A percentile compares a stretch with the other conserved stretches of the same genome.
These are phyloP conservation scores for Macrocystidia cucumis DNA, from an alignment of 1,284 basidiomycete species.

Conservation along the genomic window DNA sequence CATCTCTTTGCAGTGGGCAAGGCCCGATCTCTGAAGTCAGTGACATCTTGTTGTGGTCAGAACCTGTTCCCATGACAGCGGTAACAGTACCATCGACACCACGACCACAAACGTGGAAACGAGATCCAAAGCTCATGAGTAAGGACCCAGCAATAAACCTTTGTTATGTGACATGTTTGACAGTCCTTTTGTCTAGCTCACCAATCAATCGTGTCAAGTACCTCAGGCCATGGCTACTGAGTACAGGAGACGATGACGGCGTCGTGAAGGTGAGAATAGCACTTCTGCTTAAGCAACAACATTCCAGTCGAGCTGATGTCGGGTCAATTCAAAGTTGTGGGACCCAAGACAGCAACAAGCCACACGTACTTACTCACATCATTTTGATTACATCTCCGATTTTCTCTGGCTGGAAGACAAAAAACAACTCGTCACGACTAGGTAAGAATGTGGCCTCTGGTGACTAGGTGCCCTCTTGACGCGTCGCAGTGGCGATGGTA, in stretches of 20 bases:
- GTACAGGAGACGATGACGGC: conserved; percentile 91
- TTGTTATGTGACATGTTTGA: conserved; percentile 21
- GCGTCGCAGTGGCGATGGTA: conserved; percentile 80
- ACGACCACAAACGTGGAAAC: conserved; percentile 57
- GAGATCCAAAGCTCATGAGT: conserved; percentile 74
- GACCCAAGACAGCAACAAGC: conserved; percentile 68
- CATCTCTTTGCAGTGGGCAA: conserved; percentile 80
- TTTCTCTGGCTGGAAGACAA: conserved; percentile 84
- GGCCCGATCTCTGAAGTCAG: conserved; percentile 73
- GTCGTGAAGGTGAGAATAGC: conserved; percentile 70
- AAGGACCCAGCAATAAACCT: conserved; percentile 32
- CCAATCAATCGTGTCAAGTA: conserved; percentile 80
- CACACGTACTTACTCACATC: conserved; percentile 73
- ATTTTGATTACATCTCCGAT: conserved; percentile 94
- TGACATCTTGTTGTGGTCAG: conserved; percentile 14
- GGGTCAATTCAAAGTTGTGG: conserved; percentile 60
- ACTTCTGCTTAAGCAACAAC: conserved; percentile 2
- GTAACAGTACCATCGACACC: conserved; percentile 59
- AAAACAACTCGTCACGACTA: conserved; percentile 80
- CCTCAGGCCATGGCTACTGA: conserved; percentile 63
- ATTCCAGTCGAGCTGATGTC: too few relatives aligned
- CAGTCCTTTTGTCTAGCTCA: conserved; percentile 42
- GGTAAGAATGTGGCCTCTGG: conserved; percentile 36
- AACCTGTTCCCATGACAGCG: conserved; percentile 7
- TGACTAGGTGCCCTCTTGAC: not conserved